Evolutionary conservation across 352 stramenopile genomes (phyloP).

Genomic region (Globisporangium uncinulatum): DNA sequence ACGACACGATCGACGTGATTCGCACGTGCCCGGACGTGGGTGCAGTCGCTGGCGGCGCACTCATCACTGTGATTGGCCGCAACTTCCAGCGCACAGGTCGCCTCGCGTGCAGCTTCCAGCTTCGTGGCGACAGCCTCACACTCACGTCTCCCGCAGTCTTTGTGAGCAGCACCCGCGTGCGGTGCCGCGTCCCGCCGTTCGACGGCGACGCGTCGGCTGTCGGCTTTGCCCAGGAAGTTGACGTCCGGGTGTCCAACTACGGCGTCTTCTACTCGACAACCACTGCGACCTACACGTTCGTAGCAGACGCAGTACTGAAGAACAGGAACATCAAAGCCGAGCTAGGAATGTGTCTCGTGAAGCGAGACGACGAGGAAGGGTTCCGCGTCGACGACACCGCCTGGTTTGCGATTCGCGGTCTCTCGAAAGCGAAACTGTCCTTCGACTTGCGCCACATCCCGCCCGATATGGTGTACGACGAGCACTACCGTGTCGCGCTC

Average conservation of each 20-base stretch:
- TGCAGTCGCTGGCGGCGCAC: constrained; percentile 27
- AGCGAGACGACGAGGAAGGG: constrained; percentile 65
- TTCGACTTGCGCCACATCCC: constrained; percentile 95
- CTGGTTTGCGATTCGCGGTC: constrained; percentile 90
- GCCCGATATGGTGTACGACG: constrained; percentile 87
- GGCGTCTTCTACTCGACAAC: constrained; percentile 70
- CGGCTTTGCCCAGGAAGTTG: constrained; percentile 17
- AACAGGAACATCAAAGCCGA: constrained; percentile 32
- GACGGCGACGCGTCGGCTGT: constrained; percentile 17
- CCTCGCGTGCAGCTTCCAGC: constrained; percentile 85
- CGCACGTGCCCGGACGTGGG: constrained; percentile 71
- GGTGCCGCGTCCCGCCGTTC: constrained; percentile 70
- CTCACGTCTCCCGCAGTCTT: constrained; percentile 56
- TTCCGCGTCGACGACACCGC: constrained; percentile 72
- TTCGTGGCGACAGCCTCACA: constrained; percentile 17
- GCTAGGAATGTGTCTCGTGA: constrained; percentile 30
- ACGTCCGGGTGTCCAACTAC: constrained; percentile 80
- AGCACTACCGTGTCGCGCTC: constrained; percentile 95
- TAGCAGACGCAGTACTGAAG: constrained; percentile 27
- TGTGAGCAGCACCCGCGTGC: constrained; percentile 75
- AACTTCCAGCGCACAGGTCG: constrained; percentile 90
- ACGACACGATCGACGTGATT: constrained; percentile 94
- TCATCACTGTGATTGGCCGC: constrained; percentile 91
- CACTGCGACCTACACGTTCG: constrained; percentile 36
- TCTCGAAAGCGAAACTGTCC: constrained; percentile 90